Evolutionary conservation across 2,329 filamentous ascomycete species (phyloP), one percentile per base, ranked within the genome.

Genomic region (Paecilomyces niveus): DNA sequence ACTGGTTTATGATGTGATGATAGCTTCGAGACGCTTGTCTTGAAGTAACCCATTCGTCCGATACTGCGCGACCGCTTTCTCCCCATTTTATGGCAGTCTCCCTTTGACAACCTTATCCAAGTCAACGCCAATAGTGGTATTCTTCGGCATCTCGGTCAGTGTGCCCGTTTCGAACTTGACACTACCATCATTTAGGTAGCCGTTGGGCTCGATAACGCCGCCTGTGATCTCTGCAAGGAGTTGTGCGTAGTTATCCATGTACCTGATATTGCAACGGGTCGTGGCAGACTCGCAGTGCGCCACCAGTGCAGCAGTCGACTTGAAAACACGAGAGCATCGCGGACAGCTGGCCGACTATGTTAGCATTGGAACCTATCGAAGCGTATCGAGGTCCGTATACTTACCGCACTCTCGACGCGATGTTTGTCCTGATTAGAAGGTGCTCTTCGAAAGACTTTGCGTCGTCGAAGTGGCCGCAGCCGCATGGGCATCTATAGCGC

Each of bases 271-370:
- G 64, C 76, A 78, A 21, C 69, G 69, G 26, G 63, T 66, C 11
- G 63, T 73, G 2, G 65, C 63, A 1, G 70, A 70, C 61, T 79
- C 76, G 57, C 70, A 71, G 58, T 80, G 77, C 0, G 72, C 70
- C n/a, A 77, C 65, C 3, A 78, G 65, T 0, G 74, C 74, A 0
- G 72, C 60, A 0, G 67, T 70, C 10, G 67, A 70, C 26, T 71
- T 71, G 67, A 78, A 79, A 26, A 63, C 53, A 39, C 71, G 74
- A 54, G 70, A 62, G 52, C 77, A 79, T 15, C 66, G 64, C 5
- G 75, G 72, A 57, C 77, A 79, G 39, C 72, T 73, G 54, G 3
- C 53, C 45, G 2, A 10, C 2, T 22, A 35, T 4, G 55, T 62
- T 54, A 64, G 56, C 15, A 50, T 15, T 8, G n/a, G 4, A 31